Conservation (phyloP, 2,329 filamentous ascomycete species). For the Aureobasidium sp. region DNA sequence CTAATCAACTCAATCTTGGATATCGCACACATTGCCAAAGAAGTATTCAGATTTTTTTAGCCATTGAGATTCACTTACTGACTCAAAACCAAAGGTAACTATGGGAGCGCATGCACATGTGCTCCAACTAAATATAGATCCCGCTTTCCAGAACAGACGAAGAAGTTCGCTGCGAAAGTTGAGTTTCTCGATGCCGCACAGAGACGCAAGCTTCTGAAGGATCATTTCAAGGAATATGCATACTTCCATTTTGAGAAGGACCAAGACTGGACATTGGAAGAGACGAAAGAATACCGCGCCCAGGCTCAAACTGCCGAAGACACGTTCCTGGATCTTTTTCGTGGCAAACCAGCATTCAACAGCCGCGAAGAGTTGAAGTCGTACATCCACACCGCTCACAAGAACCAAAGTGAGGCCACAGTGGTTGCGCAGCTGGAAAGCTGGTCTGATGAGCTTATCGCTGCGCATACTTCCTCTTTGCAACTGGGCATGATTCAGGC, state of each 20-base stretch:
- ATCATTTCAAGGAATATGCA: neutral
- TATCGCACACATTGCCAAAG: conserved; percentile 16
- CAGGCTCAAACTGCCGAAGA: neutral
- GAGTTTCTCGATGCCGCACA: neutral
- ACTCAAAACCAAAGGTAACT: neutral
- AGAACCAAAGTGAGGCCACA: too few species aligned
- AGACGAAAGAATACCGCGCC: neutral
- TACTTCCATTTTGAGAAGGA: neutral
- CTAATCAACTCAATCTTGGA: conserved; percentile 20
- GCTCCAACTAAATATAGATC: conserved; percentile 15
- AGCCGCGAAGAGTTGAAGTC: neutral
- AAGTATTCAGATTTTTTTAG: neutral
- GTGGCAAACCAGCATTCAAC: neutral
- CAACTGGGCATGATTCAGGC: neutral
- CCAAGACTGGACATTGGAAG: neutral
- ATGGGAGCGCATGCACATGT: conserved; percentile 13
- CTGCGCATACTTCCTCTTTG: neutral
- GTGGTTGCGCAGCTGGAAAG: neutral
- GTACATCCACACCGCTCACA: neutral
- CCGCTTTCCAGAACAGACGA: conserved; percentile 11
- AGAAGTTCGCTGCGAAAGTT: conserved; percentile 14
- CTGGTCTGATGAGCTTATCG: neutral
- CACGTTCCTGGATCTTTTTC: neutral
- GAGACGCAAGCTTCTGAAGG: neutral
- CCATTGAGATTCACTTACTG: neutral